Conservation (phyloP, 352 stramenopile species). For the Pythium scleroteichum region DNA sequence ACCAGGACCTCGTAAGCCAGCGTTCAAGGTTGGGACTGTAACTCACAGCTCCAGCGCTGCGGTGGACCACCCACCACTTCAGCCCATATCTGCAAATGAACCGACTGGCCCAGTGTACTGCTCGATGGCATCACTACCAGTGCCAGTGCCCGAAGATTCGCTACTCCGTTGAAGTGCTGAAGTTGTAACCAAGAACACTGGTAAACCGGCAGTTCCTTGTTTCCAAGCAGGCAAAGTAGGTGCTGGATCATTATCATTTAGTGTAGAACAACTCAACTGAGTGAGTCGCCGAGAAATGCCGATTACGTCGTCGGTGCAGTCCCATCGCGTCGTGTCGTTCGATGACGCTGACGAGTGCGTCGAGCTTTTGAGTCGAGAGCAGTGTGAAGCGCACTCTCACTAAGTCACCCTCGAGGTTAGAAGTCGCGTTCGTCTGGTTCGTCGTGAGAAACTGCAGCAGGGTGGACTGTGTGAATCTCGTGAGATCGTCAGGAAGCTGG, state of each 20-base stretch:
- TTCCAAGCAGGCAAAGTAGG: no score
- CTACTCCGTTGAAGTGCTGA: background rate
- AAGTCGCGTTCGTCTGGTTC: background rate
- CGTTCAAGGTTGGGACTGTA: background rate
- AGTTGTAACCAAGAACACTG: no score
- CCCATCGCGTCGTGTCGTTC: background rate
- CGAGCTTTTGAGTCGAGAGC: background rate
- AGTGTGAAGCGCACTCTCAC: background rate
- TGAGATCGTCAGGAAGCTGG: slow-evolving; percentile 4
- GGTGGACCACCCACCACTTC: no score
- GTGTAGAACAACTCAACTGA: no score
- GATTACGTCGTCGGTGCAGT: background rate
- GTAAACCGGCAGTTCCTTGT: no score
- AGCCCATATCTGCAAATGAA: no score
- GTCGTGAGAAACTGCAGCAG: background rate
- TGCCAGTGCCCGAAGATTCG: background rate
- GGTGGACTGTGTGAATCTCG: background rate
- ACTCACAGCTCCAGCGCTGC: no score
- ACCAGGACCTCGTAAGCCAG: background rate
- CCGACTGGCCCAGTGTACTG: slow-evolving; percentile 17
- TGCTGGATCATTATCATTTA: no score
- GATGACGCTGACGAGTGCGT: background rate
- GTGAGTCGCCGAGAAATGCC: background rate
- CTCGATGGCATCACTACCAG: slow-evolving; percentile 6
- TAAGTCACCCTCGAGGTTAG: background rate